phyloP scores from a whole-genome alignment of 768 basidiomycete species.

The Daedalea quercina region DNA sequence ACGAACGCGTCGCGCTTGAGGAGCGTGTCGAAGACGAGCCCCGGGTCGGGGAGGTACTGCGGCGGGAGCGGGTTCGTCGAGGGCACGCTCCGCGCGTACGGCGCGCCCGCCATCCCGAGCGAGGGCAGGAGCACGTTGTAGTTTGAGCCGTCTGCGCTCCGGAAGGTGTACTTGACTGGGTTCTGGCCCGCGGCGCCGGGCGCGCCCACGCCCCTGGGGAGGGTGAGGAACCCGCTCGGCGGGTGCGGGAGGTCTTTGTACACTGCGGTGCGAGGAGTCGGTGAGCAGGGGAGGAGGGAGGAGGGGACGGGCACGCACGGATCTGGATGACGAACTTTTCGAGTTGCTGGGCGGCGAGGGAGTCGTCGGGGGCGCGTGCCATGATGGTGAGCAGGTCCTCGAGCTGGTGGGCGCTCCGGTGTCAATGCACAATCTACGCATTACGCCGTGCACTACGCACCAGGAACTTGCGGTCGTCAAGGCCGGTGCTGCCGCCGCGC shows the following conservation, averaged over 20 bases:
- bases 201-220: slow-evolving; percentile 35
- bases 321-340: slow-evolving; percentile 45
- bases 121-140: slow-evolving; percentile 41
- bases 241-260: slow-evolving; percentile 81
- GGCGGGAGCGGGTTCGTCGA: slow-evolving; percentile 33
- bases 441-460: slow-evolving; percentile 28
- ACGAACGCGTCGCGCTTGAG: slow-evolving; percentile 23
- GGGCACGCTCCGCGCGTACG: slow-evolving; percentile 49
- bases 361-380: slow-evolving; percentile 39
- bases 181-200: slow-evolving; percentile 55
- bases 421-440: not conserved
- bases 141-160: slow-evolving; percentile 42
- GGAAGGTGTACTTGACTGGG: slow-evolving; percentile 52
- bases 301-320: slow-evolving; percentile 41
- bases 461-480: slow-evolving; percentile 57
- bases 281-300: not conserved
- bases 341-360: slow-evolving; percentile 26
- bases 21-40: slow-evolving; percentile 33
- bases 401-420: no score
- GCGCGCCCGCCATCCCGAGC: slow-evolving; percentile 43
- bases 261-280: slow-evolving; percentile 31
- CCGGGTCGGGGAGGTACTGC: slow-evolving; percentile 41
- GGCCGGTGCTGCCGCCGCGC: slow-evolving; percentile 29
- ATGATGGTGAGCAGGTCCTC: slow-evolving; percentile 56
- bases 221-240: slow-evolving; percentile 44